A percentile compares a stretch with the other conserved stretches of the same genome.
These are phyloP conservation scores for Panicum miliaceum DNA, from an alignment of 176 grass and related monocot species.

Conservation along the genomic window DNA sequence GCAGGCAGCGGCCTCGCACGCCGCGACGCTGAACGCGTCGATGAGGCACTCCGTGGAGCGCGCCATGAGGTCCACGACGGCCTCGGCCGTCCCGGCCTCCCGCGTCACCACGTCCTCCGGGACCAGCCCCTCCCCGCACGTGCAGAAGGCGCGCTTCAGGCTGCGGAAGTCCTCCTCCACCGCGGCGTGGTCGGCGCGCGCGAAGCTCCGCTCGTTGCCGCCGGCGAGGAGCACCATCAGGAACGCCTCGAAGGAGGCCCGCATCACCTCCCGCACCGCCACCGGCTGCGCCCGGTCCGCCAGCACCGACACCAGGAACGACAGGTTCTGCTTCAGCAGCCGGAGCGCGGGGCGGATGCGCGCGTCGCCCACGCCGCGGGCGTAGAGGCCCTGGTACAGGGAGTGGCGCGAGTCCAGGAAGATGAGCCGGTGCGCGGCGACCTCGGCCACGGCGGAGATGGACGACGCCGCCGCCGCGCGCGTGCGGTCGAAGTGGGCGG, in stretches of 20 bases:
- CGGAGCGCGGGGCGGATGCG: conserved; percentile 67
- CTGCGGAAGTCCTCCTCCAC: conserved; percentile 78
- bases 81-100: conserved; percentile 56
- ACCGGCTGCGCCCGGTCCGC: conserved; percentile 65
- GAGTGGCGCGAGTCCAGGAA: conserved; percentile 73
- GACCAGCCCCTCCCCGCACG: conserved; percentile 66
- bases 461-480: conserved; percentile 59
- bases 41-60: conserved; percentile 64
- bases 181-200: conserved; percentile 52
- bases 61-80: conserved; percentile 74
- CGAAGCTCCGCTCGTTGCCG: conserved; percentile 68
- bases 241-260: conserved; percentile 69
- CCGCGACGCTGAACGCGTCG: conserved; percentile 58
- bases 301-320: conserved; percentile 66
- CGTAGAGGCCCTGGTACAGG: conserved; percentile 65
- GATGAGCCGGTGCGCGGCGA: conserved; percentile 70
- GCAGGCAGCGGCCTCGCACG: conserved; percentile 63
- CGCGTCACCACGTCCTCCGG: conserved; percentile 64
- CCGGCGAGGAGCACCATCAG: conserved; percentile 78
- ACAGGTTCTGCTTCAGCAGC: conserved; percentile 73
- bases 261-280: conserved; percentile 70
- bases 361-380: conserved; percentile 48
- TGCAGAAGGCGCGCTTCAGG: conserved; percentile 79
- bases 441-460: conserved; percentile 68
- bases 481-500: conserved; percentile 50